Conservation (phyloP, 495 filamentous ascomycete species). For the Ascobolus immersus region DNA sequence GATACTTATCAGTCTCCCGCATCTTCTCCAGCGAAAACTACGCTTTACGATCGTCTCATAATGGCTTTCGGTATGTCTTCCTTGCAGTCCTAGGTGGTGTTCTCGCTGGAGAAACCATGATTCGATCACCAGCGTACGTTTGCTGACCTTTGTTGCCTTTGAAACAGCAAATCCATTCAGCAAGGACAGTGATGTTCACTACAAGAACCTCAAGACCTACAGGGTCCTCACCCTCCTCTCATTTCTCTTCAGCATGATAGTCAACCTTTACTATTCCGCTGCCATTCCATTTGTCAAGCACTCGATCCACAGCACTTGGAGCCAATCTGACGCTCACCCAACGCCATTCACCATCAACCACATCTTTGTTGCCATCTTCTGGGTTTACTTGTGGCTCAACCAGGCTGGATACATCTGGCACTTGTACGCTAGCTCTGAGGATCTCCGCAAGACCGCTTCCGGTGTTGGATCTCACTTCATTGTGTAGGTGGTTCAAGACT, state of each 20-base stretch:
- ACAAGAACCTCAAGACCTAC: constrained; percentile 24
- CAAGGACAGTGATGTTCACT: constrained; percentile 17
- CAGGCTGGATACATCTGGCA: constrained; percentile 52
- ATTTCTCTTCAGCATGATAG: constrained; percentile 43
- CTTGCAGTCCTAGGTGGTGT: constrained; percentile 17
- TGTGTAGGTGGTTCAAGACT: constrained; percentile 19
- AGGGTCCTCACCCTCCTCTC: constrained; percentile 42
- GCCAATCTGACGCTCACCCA: constrained; percentile 33
- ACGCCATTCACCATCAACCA: constrained; percentile 56
- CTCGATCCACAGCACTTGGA: constrained; percentile 30
- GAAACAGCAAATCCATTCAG: constrained; percentile 16
- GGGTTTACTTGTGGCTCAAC: constrained; percentile 47
- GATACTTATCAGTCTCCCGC: no score
- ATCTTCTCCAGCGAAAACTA: no score
- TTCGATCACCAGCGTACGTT: constrained; percentile 19
- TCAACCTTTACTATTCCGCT: constrained; percentile 43
- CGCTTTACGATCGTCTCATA: no score
- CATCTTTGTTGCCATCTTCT: constrained; percentile 49
- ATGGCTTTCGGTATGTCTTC: no score
- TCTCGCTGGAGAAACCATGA: constrained; percentile 20
- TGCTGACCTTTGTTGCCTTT: constrained; percentile 19
- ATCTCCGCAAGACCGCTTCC: constrained; percentile 38
- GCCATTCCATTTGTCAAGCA: constrained; percentile 33
- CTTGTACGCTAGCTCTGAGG: constrained; percentile 39
- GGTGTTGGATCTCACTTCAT: constrained; percentile 66